Evolutionary conservation across 768 basidiomycete species (phyloP).

Genomic region (Tylopilus plumbeoviolaceoides): DNA sequence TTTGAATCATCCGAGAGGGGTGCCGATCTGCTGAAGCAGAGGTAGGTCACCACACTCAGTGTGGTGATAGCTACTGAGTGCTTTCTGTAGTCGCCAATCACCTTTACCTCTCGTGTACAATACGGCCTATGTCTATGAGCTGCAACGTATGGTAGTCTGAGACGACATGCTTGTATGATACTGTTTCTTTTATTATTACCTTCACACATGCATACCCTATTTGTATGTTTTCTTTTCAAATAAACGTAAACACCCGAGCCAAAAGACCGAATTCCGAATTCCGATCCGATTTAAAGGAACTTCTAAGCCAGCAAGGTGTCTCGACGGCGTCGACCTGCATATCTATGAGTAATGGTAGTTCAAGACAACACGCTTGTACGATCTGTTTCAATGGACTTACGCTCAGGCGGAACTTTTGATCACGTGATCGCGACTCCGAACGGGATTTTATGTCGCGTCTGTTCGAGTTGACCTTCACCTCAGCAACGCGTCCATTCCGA

Average conservation of each 20-base stretch:
- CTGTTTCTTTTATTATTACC: neutral
- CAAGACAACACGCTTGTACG: no score
- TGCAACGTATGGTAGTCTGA: no score
- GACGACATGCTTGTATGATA: neutral
- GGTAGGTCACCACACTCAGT: neutral
- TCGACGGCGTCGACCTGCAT: no score
- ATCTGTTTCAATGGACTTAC: no score
- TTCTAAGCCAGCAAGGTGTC: no score
- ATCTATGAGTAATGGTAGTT: no score
- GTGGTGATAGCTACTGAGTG: neutral
- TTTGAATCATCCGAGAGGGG: neutral
- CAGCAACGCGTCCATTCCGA: neutral
- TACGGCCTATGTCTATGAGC: no score
- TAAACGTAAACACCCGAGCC: no score
- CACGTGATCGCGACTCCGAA: slow-evolving; percentile 18
- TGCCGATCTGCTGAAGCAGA: neutral
- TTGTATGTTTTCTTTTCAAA: no score
- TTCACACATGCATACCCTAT: no score
- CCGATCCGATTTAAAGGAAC: no score
- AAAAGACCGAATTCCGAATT: no score
- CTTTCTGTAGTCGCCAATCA: neutral
- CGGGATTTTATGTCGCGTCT: slow-evolving; percentile 4
- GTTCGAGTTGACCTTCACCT: slow-evolving; percentile 6
- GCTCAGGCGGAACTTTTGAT: neutral
- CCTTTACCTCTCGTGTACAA: neutral